Evolutionary conservation across 345 rosid genomes (phyloP).

Genomic region (Euphorbia pulcherrima): DNA sequence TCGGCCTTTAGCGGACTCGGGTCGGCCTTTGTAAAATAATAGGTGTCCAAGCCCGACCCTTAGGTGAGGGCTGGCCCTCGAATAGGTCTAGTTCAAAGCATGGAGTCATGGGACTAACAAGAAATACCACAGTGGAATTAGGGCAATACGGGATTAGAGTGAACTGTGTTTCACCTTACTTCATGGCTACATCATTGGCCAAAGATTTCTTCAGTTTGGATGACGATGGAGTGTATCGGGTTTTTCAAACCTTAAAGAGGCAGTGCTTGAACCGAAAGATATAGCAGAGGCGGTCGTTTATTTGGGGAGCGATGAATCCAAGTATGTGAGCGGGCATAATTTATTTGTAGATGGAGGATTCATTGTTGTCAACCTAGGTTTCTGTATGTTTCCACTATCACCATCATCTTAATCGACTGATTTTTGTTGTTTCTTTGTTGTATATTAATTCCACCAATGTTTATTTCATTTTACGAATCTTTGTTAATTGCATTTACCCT

Average conservation of each 20-base stretch:
- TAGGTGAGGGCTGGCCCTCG: too few species aligned
- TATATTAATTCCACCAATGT: too few species aligned
- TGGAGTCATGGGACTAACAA: constrained; percentile 13
- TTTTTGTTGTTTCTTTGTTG: too few species aligned
- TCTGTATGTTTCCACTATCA: too few species aligned
- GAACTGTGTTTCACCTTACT: constrained; percentile 18
- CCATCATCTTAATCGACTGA: too few species aligned
- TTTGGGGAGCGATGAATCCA: constrained; percentile 15
- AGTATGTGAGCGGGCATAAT: constrained; percentile 17
- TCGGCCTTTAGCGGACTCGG: too few species aligned
- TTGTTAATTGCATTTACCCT: too few species aligned
- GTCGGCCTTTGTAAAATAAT: too few species aligned
- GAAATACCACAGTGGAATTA: constrained; percentile 1
- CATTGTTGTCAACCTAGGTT: too few species aligned
- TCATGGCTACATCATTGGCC: constrained; percentile 5
- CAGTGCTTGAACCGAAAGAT: neutral
- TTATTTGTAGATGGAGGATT: constrained; percentile 15
- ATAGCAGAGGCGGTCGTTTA: constrained; percentile 13
- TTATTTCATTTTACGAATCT: too few species aligned
- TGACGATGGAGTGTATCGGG: constrained; percentile 5
- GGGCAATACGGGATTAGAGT: constrained; percentile 16
- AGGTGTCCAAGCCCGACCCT: too few species aligned
- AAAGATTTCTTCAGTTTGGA: constrained; percentile 7
- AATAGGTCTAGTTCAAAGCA: too few species aligned
- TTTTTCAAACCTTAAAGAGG: constrained; percentile 13